A percentile compares a stretch with the other conserved stretches of the same genome.
Conservation (phyloP, 768 basidiomycete species). For the Mycena floridula region DNA sequence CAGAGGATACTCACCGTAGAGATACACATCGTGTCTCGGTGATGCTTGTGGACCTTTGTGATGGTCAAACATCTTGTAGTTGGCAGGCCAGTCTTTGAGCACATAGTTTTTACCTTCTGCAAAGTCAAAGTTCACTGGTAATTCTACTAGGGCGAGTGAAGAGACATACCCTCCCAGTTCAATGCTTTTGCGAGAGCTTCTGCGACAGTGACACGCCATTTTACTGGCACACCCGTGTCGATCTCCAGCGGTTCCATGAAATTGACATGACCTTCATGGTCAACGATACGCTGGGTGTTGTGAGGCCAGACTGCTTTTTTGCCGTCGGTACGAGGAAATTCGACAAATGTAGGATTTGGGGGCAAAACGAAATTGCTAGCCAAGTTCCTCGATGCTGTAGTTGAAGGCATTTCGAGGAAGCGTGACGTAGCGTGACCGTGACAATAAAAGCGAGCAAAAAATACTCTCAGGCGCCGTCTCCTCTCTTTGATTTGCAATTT, state of each 20-base stretch:
- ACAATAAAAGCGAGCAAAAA: too few species aligned
- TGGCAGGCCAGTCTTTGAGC: conserved; percentile 56
- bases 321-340: conserved; percentile 62
- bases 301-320: conserved; percentile 45
- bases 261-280: conserved; percentile 62
- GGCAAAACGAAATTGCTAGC: conserved; percentile 34
- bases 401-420: too few species aligned
- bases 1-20: conserved; percentile 46
- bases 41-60: conserved; percentile 50
- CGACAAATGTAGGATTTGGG: conserved; percentile 46
- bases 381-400: neutral
- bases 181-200: conserved; percentile 36
- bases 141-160: neutral
- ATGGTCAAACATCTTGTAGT: conserved; percentile 72
- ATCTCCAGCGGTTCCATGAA: conserved; percentile 52
- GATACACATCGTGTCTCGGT: conserved; percentile 73
- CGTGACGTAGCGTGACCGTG: too few species aligned
- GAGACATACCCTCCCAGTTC: conserved; percentile 46
- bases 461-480: too few species aligned
- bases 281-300: conserved; percentile 47
- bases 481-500: conserved; percentile 7
- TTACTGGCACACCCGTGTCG: conserved; percentile 44
- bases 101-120: conserved; percentile 52
- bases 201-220: conserved; percentile 49
- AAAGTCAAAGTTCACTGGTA: conserved; percentile 3